Evolutionary conservation across 768 basidiomycete genomes (phyloP).

Genomic region (Favolaschia claudopus): DNA sequence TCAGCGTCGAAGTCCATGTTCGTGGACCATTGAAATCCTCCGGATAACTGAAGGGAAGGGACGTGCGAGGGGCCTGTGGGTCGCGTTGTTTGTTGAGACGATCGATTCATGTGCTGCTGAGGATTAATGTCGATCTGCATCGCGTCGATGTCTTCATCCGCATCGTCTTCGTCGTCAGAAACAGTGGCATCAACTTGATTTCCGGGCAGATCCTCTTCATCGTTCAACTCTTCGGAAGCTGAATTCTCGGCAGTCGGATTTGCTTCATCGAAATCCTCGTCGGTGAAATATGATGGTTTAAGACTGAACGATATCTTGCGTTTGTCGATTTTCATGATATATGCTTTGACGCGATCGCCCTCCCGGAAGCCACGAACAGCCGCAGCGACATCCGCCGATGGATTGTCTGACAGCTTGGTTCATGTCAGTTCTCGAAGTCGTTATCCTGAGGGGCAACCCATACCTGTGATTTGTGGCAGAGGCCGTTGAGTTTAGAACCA

Average conservation of each 20-base stretch:
- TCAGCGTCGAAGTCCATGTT: conserved; percentile 44
- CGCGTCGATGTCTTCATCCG: conserved; percentile 44
- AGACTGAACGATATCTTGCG: conserved; percentile 86
- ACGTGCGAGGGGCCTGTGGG: conserved; percentile 24
- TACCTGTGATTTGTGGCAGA: conserved; percentile 96
- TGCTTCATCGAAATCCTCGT: conserved; percentile 62
- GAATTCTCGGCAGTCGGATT: conserved; percentile 28
- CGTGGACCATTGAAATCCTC: conserved; percentile 79
- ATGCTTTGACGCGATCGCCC: conserved; percentile 86
- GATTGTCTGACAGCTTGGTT: conserved; percentile 84
- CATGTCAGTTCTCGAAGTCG: background rate
- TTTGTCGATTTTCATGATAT: conserved; percentile 75
- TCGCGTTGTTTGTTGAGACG: conserved; percentile 22
- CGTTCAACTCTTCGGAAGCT: conserved; percentile 37
- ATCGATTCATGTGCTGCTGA: conserved; percentile 33
- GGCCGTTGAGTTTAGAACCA: conserved; percentile 83
- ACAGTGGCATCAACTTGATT: conserved; percentile 33
- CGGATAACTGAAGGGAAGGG: conserved; percentile 57
- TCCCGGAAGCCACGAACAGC: conserved; percentile 86
- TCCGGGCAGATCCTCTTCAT: conserved; percentile 27
- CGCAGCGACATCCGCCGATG: conserved; percentile 76
- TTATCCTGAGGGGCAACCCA: conserved; percentile 21
- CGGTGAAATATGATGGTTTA: conserved; percentile 87
- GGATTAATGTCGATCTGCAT: conserved; percentile 56
- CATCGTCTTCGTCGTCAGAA: conserved; percentile 31